Evolutionary conservation across 2,329 filamentous ascomycete genomes (phyloP).

Genomic region (Fonsecaea multimorphosa): DNA sequence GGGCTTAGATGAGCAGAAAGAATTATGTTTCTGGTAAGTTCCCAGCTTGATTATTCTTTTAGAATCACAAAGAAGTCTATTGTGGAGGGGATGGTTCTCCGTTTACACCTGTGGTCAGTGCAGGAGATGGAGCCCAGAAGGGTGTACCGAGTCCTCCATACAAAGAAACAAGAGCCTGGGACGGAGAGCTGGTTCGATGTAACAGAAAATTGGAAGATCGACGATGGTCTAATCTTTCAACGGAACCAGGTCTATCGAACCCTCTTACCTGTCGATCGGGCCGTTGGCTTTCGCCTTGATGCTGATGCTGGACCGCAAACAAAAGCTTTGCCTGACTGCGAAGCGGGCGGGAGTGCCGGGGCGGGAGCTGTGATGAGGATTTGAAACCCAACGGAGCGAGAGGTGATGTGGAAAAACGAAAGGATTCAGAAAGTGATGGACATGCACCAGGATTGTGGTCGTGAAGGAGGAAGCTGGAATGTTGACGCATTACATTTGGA

Average conservation of each 20-base stretch:
- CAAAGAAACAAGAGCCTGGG: neutral
- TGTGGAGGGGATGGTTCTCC: neutral
- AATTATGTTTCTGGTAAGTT: constrained; percentile 71
- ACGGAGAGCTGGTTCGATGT: neutral
- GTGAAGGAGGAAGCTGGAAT: no score
- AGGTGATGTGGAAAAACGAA: no score
- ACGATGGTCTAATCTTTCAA: neutral
- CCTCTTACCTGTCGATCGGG: constrained; percentile 14
- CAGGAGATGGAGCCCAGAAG: neutral
- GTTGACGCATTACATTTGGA: no score
- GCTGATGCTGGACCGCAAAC: constrained; percentile 1
- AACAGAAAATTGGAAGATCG: constrained; percentile 1
- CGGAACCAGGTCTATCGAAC: constrained; percentile 7
- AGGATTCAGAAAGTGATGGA: no score
- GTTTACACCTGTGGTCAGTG: neutral
- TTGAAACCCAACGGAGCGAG: no score
- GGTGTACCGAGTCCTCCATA: neutral
- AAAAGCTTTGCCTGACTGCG: neutral
- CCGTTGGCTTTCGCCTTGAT: constrained; percentile 9
- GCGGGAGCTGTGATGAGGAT: no score
- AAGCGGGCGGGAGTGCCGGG: no score
- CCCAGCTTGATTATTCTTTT: neutral
- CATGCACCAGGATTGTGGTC: no score
- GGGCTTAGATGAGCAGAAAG: constrained; percentile 60
- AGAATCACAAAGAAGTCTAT: neutral